A percentile compares a stretch with the other conserved stretches of the same genome.
Evolutionary conservation across 148 eudicot species (phyloP).

Genomic region (Rhododendron simsii): DNA sequence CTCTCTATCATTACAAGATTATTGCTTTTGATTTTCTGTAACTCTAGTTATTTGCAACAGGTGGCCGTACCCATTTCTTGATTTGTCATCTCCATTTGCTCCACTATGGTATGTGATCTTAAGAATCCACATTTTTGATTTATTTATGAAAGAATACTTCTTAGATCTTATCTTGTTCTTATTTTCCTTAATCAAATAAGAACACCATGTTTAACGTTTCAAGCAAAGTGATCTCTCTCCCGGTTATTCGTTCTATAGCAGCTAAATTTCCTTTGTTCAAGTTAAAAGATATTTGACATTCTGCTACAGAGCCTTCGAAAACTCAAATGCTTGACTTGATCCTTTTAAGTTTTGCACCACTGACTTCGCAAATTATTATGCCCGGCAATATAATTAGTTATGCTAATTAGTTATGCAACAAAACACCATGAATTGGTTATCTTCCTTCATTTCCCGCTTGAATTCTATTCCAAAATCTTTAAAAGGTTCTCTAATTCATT

Average conservation of each 20-base stretch:
- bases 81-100: slow-evolving; percentile 67
- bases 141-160: background rate
- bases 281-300: background rate
- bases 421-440: background rate
- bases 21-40: background rate
- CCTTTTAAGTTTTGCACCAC: background rate
- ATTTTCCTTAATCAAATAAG: background rate
- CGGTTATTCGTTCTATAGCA: background rate
- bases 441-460: background rate
- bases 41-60: slow-evolving; percentile 29
- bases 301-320: background rate
- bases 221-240: background rate
- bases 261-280: background rate
- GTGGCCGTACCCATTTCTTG: slow-evolving; percentile 99
- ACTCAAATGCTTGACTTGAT: background rate
- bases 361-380: background rate
- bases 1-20: background rate
- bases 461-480: background rate
- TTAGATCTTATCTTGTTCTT: background rate
- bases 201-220: background rate
- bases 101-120: slow-evolving; percentile 68
- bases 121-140: background rate
- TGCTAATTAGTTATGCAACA: background rate
- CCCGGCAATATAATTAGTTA: background rate
- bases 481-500: background rate